These are phyloP conservation scores for Kuraishia floccosa DNA, from an alignment of 805 yeast species.

Conservation along the genomic window DNA sequence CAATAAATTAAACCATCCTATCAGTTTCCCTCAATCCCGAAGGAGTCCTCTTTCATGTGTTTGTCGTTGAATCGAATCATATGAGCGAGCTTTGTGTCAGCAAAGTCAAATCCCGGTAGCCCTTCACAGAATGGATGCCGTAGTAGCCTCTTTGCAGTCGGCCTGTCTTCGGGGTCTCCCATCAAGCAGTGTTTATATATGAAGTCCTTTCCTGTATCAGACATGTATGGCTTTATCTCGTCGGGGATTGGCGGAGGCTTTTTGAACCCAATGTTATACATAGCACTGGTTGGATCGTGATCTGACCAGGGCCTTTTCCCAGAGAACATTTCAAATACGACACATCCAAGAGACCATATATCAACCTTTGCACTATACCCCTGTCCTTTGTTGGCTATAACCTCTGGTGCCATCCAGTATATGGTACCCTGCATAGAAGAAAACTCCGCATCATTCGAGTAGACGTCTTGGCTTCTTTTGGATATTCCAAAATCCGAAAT, in stretches of 20 bases:
- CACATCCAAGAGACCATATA: slow-evolving; percentile 98
- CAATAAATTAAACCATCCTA: no score
- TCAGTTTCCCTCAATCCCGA: slow-evolving; percentile 2
- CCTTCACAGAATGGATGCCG: slow-evolving; percentile 28
- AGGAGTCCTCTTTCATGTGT: slow-evolving; percentile 6
- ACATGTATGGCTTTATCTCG: slow-evolving; percentile 60
- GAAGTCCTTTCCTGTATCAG: slow-evolving; percentile 57
- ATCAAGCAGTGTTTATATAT: slow-evolving; percentile 68
- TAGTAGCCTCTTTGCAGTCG: slow-evolving; percentile 66
- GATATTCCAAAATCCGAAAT: slow-evolving; percentile 97
- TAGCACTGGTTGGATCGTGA: slow-evolving; percentile 89
- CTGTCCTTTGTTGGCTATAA: slow-evolving; percentile 76
- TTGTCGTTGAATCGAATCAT: slow-evolving; percentile 12
- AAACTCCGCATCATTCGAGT: slow-evolving; percentile 88
- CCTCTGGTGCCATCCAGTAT: slow-evolving; percentile 99
- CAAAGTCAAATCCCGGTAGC: slow-evolving; percentile 14
- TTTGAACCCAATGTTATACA: slow-evolving; percentile 78
- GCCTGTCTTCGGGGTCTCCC: slow-evolving; percentile 72
- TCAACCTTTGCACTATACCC: slow-evolving; percentile 98
- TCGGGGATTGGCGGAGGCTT: slow-evolving; percentile 94
- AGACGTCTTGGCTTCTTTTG: slow-evolving; percentile 73
- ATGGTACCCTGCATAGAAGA: slow-evolving; percentile 92
- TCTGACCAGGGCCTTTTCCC: slow-evolving; percentile 98
- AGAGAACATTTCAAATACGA: slow-evolving; percentile 94
- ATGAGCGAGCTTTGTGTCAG: slow-evolving; percentile 17